Conservation (phyloP, 202 grass and related monocot species). For the Schoenoplectus triqueter region DNA sequence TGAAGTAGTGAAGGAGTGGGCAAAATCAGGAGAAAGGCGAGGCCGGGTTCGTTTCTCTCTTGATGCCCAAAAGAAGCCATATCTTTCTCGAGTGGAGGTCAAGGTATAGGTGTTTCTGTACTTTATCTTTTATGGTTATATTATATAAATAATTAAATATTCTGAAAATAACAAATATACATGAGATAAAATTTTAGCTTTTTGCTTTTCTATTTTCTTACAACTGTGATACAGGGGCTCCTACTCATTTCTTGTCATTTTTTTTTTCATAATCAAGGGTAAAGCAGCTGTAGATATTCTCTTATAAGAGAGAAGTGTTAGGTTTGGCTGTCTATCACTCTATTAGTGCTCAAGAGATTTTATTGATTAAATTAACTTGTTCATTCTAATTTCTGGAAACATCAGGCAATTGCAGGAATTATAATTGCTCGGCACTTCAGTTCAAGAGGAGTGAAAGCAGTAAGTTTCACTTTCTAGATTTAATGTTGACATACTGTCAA, state of each 20-base stretch:
- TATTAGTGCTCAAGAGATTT: neutral
- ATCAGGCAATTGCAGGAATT: slow-evolving; percentile 88
- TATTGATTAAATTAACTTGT: slow-evolving; percentile 32
- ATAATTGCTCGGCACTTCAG: slow-evolving; percentile 73
- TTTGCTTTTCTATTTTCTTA: neutral
- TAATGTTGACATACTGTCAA: neutral
- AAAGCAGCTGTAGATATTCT: neutral
- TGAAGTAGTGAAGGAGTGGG: slow-evolving; percentile 87
- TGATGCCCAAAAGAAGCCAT: slow-evolving; percentile 78
- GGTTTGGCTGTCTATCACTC: neutral
- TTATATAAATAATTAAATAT: neutral
- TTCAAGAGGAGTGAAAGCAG: slow-evolving; percentile 70
- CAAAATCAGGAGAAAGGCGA: slow-evolving; percentile 80
- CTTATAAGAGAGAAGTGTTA: neutral
- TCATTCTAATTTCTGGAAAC: slow-evolving; percentile 40
- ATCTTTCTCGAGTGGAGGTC: slow-evolving; percentile 96
- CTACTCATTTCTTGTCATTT: neutral
- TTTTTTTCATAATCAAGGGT: neutral
- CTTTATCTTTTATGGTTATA: too few species aligned
- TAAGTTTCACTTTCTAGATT: slow-evolving; percentile 47
- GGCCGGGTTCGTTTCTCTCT: slow-evolving; percentile 87
- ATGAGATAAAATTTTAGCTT: neutral
- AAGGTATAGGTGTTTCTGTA: slow-evolving; percentile 56
- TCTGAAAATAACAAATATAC: neutral
- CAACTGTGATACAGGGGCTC: neutral